These are phyloP conservation scores for Pyrenopolyporus hunteri DNA, from an alignment of 495 filamentous ascomycete species.

Conservation along the genomic window DNA sequence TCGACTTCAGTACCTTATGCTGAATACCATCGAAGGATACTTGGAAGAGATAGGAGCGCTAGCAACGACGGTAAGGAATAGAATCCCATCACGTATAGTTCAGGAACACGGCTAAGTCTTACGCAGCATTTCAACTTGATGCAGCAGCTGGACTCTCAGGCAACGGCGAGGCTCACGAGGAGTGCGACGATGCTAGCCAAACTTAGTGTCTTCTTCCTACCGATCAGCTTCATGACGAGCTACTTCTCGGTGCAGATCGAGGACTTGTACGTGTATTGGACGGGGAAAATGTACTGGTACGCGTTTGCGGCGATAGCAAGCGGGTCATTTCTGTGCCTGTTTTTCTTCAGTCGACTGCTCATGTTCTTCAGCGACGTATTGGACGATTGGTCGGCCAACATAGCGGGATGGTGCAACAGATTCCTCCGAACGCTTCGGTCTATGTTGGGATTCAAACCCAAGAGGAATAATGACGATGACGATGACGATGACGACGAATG, in stretches of 20 bases:
- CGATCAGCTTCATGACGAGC: constrained; percentile 81
- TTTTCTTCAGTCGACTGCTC: constrained; percentile 56
- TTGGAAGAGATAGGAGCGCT: constrained; percentile 78
- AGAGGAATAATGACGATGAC: no score
- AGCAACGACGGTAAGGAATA: constrained; percentile 61
- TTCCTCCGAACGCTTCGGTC: constrained; percentile 6
- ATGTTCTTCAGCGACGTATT: constrained; percentile 58
- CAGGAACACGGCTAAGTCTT: constrained; percentile 25
- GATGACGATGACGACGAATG: constrained; percentile 25
- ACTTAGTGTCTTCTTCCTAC: constrained; percentile 82
- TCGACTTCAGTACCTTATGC: constrained; percentile 75
- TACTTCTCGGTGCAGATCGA: constrained; percentile 79
- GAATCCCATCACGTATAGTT: background rate
- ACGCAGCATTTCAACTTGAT: constrained; percentile 84
- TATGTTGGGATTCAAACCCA: constrained; percentile 14
- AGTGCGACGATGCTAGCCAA: constrained; percentile 85
- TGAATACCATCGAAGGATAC: constrained; percentile 81
- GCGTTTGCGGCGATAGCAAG: constrained; percentile 71
- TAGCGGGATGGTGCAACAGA: constrained; percentile 21
- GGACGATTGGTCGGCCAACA: constrained; percentile 44
- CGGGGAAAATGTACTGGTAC: constrained; percentile 71
- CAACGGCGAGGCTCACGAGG: constrained; percentile 77
- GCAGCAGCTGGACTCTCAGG: constrained; percentile 79
- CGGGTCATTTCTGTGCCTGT: constrained; percentile 65
- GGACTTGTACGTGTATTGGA: constrained; percentile 64